These are phyloP conservation scores for Backusella tuberculispora DNA, from an alignment of 192 early-diverging fungal genomes.

Conservation along the genomic window DNA sequence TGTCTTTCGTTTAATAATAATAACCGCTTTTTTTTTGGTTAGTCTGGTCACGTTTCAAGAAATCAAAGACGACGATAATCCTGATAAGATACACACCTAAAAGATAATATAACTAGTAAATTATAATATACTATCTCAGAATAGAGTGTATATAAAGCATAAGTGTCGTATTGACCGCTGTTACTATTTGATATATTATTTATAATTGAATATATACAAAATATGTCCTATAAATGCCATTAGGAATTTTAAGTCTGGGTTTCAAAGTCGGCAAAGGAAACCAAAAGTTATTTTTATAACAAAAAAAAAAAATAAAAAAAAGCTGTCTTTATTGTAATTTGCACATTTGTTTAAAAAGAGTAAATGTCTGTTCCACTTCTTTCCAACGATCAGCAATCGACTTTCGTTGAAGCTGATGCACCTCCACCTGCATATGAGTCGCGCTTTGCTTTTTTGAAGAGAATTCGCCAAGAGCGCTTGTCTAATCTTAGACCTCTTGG, in stretches of 20 bases:
- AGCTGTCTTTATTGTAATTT: not conserved
- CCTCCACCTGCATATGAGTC: slow-evolving; percentile 32
- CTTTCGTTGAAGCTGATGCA: slow-evolving; percentile 17
- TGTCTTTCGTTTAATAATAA: no score
- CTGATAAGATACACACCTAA: no score
- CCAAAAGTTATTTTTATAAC: slow-evolving; percentile 1
- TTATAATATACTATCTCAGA: no score
- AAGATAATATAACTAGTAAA: no score
- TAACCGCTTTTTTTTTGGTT: not conserved
- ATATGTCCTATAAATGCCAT: no score
- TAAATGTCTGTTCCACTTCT: slow-evolving; percentile 31
- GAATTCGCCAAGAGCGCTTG: slow-evolving; percentile 53
- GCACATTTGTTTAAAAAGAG: not conserved
- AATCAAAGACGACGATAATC: no score
- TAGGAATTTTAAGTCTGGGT: not conserved
- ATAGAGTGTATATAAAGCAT: no score
- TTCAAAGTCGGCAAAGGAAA: not conserved
- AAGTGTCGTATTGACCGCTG: no score
- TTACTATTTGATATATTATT: no score
- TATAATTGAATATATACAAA: no score
- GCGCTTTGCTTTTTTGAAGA: slow-evolving; percentile 48
- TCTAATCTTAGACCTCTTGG: slow-evolving; percentile 49
- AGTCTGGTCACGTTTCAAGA: not conserved
- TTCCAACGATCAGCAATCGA: slow-evolving; percentile 22
- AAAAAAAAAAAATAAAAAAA: not conserved